Evolutionary conservation across 108 stramenopile genomes (phyloP), one percentile per base, ranked within the genome.

Genomic region (Conticribra weissflogii): DNA sequence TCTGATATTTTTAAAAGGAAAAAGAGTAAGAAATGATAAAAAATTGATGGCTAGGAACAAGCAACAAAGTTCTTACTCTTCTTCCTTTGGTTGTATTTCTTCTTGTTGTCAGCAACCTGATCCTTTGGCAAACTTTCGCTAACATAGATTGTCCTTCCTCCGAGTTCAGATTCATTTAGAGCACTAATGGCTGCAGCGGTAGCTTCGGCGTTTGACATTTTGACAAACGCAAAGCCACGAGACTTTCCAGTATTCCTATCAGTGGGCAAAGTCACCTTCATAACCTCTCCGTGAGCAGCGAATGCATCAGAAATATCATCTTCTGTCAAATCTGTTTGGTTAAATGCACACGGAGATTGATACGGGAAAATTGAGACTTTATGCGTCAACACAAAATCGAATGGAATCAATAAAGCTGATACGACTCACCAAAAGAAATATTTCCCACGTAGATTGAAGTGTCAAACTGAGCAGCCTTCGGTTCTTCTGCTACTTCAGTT

Each of bases 161-260:
- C 60, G 27, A 94, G 17, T 9, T 83, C 73, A 17, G 47, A 49
- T 30, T 83, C 81, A 63, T 90, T 76, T 28, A 92, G 51, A 1
- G 71, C 83, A 14, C 76, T 74, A 33, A 91, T 86, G 18, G 86
- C 89, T 21, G 61, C 63, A n/a, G 76, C 72, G 59, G 81, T 72
- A 46, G 81, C 86, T 25, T 91, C 90, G 22, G 76, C 81, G 30
- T 85, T 76, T 25, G 76, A 55, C 80, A 96, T 88, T 66, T 85
- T 85, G 29, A 98, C 92, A 74, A 98, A 96, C 30, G 82, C 94
- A 68, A 95, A 96, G 41, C 95, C 97, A 68, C 82, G 82, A 63
- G 77, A 51, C 45, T 65, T 63, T 17, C 59, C 60, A 27, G 95
- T 89, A 14, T 74, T 80, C 44, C 90, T 92, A 61, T 96, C 88